phyloP scores from a whole-genome alignment of 805 yeast species.

The Saccharomycopsis synnaedendra region DNA sequence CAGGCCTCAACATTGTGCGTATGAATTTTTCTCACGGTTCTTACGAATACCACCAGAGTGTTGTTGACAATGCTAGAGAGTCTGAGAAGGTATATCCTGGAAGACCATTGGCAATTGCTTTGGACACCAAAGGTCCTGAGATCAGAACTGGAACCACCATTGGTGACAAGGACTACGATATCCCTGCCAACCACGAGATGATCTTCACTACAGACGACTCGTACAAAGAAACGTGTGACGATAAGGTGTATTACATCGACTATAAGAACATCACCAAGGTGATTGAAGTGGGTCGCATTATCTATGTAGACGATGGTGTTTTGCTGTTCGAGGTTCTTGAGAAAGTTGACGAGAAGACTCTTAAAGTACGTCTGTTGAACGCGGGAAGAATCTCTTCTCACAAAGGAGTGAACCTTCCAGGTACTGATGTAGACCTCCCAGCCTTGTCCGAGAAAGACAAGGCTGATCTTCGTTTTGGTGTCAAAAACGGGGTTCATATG shows the following conservation, averaged over 20 bases:
- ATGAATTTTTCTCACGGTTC: slow-evolving; percentile 99
- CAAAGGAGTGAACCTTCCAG: slow-evolving; percentile 99
- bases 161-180: slow-evolving; percentile 71
- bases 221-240: slow-evolving; percentile 63
- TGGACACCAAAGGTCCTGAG: slow-evolving; percentile 99
- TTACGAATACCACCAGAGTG: slow-evolving; percentile 94
- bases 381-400: slow-evolving; percentile 94
- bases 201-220: slow-evolving; percentile 83
- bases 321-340: slow-evolving; percentile 87
- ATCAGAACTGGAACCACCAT: slow-evolving; percentile 96
- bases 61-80: slow-evolving; percentile 91
- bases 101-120: slow-evolving; percentile 96
- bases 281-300: slow-evolving; percentile 74
- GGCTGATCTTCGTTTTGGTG: slow-evolving; percentile 88
- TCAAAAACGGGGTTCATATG: slow-evolving; percentile 96
- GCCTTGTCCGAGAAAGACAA: slow-evolving; percentile 96
- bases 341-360: slow-evolving; percentile 65
- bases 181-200: slow-evolving; percentile 81
- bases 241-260: slow-evolving; percentile 78
- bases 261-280: slow-evolving; percentile 96
- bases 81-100: slow-evolving; percentile 86
- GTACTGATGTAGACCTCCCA: slow-evolving; percentile 97
- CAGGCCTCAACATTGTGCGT: slow-evolving; percentile 95
- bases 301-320: slow-evolving; percentile 97
- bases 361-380: slow-evolving; percentile 83